Base-by-base conservation (phyloP, 306 rosid species). In the Cotoneaster glaucophyllus region DNA sequence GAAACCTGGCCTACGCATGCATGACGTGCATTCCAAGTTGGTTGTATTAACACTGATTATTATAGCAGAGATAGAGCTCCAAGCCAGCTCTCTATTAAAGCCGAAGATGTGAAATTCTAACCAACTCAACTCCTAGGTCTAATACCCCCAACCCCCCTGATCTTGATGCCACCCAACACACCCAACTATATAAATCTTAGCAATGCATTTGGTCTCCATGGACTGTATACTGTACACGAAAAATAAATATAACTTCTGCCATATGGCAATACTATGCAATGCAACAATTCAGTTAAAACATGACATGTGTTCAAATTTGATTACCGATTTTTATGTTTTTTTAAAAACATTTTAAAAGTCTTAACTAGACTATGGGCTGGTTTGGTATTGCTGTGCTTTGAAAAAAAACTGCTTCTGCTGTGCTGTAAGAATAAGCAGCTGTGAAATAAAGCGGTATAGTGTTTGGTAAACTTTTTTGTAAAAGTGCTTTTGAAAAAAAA, bases 11-110 rank as follows among this genome's bases (percentile, higher is more conserved):
- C 80, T 83, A 76, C 82, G 74, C 77, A 71, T 78, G 86, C 82
- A 82, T 89, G 87, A 88, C 87, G 85, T 90, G 86, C 69, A 65
- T 74, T 70, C 71, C 79, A 76, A 74, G 85, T 81, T 82, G 80
- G 85, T 84, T 78, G 56, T 41, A 41, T 39, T 67, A 64, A 50
- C 54, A 15, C 54, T 50, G 54, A 50, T 50, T 50, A 50, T 50
- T 17, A 50, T 50, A 50, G 54, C 41, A 19, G 28, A 34, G 28
- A 62, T 52, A 62, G 57, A 74, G 31, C 78, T 74, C 62, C 73
- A 25, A 61, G 43, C 72, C 76, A 32, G 26, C 77, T 45, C 65
- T 44, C 58, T 28, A 81, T 79, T 75, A 71, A 83, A 82, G 59
- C 34, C 65, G 21, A 52, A 54, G 84, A 84, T 79, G 85, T 79